Conservation (phyloP, 257 asterid species). For the Forsythia suspensa region DNA sequence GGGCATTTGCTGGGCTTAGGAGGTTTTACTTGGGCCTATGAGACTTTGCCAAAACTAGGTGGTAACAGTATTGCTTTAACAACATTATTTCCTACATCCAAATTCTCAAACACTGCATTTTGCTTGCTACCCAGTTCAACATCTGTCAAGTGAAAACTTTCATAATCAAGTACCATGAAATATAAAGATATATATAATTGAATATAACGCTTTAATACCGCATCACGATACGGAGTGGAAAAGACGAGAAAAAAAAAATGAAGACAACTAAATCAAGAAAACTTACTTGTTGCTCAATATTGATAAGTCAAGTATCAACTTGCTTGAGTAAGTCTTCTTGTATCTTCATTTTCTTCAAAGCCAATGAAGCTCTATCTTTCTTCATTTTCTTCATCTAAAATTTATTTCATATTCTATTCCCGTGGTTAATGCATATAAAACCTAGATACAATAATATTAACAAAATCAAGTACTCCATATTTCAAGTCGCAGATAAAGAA, state of each 20-base stretch:
- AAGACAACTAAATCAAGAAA: background rate
- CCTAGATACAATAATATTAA: too few relatives aligned
- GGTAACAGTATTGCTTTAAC: slow-evolving; percentile 58
- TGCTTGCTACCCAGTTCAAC: slow-evolving; percentile 94
- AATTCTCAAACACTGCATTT: slow-evolving; percentile 92
- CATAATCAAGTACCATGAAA: background rate
- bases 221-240: background rate
- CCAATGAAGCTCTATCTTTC: too few relatives aligned
- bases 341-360: slow-evolving; percentile 65
- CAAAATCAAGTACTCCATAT: too few relatives aligned
- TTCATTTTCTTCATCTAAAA: too few relatives aligned
- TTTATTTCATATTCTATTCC: too few relatives aligned
- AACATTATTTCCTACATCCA: slow-evolving; percentile 81
- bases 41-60: too few relatives aligned
- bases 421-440: too few relatives aligned
- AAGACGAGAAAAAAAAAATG: background rate
- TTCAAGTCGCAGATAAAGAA: too few relatives aligned
- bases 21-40: too few relatives aligned
- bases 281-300: slow-evolving; percentile 90
- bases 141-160: slow-evolving; percentile 77
- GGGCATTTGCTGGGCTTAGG: too few relatives aligned
- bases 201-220: background rate
- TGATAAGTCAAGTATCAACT: slow-evolving; percentile 85
- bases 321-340: slow-evolving; percentile 86
- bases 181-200: background rate